Evolutionary conservation across 805 yeast genomes (phyloP).

Genomic region (Suhomyces sp.): DNA sequence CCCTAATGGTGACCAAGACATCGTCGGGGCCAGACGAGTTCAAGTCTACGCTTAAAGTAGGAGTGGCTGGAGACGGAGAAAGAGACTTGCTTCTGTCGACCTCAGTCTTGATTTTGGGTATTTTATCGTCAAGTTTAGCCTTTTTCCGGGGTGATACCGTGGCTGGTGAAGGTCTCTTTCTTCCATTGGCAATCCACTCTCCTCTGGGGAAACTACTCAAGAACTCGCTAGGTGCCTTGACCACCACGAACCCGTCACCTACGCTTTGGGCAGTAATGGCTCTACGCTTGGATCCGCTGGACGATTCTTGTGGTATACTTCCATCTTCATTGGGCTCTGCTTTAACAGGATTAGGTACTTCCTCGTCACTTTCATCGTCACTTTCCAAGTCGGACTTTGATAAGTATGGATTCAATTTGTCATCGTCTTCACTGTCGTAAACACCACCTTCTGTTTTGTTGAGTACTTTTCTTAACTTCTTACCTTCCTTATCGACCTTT

Average conservation of each 20-base stretch:
- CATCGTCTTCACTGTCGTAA: slow-evolving; percentile 77
- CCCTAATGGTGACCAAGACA: slow-evolving; percentile 62
- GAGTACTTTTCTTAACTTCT: slow-evolving; percentile 76
- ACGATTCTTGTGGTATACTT: slow-evolving; percentile 4
- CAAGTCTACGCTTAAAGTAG: slow-evolving; percentile 20
- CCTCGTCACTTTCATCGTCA: slow-evolving; percentile 55
- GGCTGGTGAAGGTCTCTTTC: slow-evolving; percentile 27
- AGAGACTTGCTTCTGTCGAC: slow-evolving; percentile 14
- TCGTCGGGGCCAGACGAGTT: slow-evolving; percentile 37
- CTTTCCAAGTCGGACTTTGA: slow-evolving; percentile 55
- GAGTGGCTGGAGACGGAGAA: slow-evolving; percentile 13
- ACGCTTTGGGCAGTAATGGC: slow-evolving; percentile 22
- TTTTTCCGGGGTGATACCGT: slow-evolving; percentile 37
- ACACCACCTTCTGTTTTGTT: slow-evolving; percentile 85
- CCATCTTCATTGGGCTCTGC: slow-evolving; percentile 29
- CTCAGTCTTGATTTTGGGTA: slow-evolving; percentile 21
- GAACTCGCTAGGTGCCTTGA: slow-evolving; percentile 62
- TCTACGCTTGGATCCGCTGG: slow-evolving; percentile 2
- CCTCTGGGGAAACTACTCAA: slow-evolving; percentile 71
- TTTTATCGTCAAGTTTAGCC: slow-evolving; percentile 33
- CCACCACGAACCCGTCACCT: slow-evolving; percentile 47
- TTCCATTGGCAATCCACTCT: slow-evolving; percentile 75
- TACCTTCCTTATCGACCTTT: slow-evolving; percentile 88
- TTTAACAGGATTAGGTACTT: slow-evolving; percentile 24
- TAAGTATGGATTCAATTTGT: slow-evolving; percentile 67